Conservation (phyloP, 2,329 filamentous ascomycete genomes). For the Xylaria sp. region DNA sequence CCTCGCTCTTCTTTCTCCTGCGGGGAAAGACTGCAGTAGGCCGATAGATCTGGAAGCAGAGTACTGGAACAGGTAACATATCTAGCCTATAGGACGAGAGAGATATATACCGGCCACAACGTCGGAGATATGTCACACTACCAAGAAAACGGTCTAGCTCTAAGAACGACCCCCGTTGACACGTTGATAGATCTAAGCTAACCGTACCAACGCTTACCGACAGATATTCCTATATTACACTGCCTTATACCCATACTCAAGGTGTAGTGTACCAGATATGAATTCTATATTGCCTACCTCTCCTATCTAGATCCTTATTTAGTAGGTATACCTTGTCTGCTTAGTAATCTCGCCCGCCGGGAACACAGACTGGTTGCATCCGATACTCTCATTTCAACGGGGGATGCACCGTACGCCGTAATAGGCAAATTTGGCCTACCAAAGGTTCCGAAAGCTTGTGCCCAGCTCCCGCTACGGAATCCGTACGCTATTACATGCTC, state of each 20-base stretch:
- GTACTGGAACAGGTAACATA: not conserved
- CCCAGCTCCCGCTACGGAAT: slow-evolving; percentile 5
- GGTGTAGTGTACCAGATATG: too few species aligned
- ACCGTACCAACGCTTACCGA: not conserved
- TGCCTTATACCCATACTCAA: too few species aligned
- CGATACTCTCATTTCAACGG: slow-evolving; percentile 23
- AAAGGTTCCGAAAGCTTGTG: slow-evolving; percentile 27
- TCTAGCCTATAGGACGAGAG: not conserved
- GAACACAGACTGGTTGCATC: slow-evolving; percentile 19
- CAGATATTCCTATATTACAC: not conserved
- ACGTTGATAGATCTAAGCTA: slow-evolving; percentile 26
- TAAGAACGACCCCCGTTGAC: slow-evolving; percentile 1
- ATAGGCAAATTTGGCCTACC: slow-evolving; percentile 26
- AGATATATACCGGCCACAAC: not conserved
- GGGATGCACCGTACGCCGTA: slow-evolving; percentile 4
- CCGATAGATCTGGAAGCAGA: not conserved
- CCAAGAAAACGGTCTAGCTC: slow-evolving; percentile 24
- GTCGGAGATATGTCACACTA: slow-evolving; percentile 11
- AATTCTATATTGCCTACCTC: too few species aligned
- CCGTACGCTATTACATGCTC: not conserved
- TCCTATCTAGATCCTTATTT: too few species aligned
- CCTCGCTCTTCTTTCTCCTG: too few species aligned
- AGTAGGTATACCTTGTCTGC: not conserved
- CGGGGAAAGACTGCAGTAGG: too few species aligned
- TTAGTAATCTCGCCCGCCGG: slow-evolving; percentile 11